Evolutionary conservation across 176 grass and related monocot species (phyloP), one percentile per base, ranked within the genome.

Genomic region (Oryza meridionalis): DNA sequence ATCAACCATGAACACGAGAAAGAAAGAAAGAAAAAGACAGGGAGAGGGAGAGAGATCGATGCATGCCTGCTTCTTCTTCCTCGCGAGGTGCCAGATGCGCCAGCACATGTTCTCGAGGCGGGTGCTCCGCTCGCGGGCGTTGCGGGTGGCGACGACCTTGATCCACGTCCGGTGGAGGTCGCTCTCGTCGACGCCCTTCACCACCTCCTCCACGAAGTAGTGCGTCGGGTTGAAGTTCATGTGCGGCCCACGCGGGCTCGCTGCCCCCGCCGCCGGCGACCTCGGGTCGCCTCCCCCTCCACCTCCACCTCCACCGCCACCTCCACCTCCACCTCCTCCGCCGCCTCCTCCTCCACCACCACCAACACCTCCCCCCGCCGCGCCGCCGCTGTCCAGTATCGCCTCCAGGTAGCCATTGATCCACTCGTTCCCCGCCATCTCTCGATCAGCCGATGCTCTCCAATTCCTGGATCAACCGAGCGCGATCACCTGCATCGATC

Each of bases 71-170:
- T 96, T 99, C 93, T 99, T 95, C 96, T 99, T 96, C 42, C 96
- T 91, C 16, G 96, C 70, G 78, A 99, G 93, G 83, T 99, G 91
- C 96, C 96, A 99, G 85, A 99, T 99, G 31, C 96, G 89, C 96
- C 96, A 99, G 89, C 93, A 99, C 93, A 99, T 99, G 93, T 99
- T 99, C 89, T 99, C 96, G 65, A 99, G 93, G 10, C 93, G 84
- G 6, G 86, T 88, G 78, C 89, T 96, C 29, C 93, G 82, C 88
- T 99, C 93, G 13, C 88, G 89, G 7, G 83, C 87, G 90, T 99
- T 94, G 72, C 93, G 91, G 24, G 96, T 99, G 29, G 96, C 96
- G 32, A 99, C 96, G 73, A 99, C 96, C 91, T 99, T 99, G 84
- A 99, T 93, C 96, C 96, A 99, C 4, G 96, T 99, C 69, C 91